phyloP scores from a whole-genome alignment of 176 grass and related monocot species.

The Eleusine coracana region DNA sequence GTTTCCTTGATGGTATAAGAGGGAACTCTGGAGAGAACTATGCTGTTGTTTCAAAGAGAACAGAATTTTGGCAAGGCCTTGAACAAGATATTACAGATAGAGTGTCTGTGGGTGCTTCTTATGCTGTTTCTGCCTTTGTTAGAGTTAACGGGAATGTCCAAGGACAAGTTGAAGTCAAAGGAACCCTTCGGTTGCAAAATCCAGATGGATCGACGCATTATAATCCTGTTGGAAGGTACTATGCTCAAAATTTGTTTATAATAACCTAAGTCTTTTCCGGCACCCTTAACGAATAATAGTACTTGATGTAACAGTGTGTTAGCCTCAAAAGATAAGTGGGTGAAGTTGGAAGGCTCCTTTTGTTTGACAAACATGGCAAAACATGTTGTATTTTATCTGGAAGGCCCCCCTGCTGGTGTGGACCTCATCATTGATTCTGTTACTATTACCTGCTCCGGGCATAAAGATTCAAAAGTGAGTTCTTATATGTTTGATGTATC shows the following conservation, averaged over 20 bases:
- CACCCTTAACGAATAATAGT: conserved; percentile 8
- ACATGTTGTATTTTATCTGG: conserved; percentile 80
- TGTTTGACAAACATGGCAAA: conserved; percentile 74
- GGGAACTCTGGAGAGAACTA: conserved; percentile 82
- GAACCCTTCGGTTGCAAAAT: conserved; percentile 69
- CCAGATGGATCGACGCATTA: conserved; percentile 61
- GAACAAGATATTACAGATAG: conserved; percentile 85
- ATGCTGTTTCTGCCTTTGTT: conserved; percentile 63
- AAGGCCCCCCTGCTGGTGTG: conserved; percentile 78
- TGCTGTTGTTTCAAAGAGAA: conserved; percentile 78
- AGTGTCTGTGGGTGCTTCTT: conserved; percentile 54
- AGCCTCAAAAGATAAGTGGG: conserved; percentile 69
- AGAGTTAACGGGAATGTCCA: conserved; percentile 67
- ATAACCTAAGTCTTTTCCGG: conserved; percentile 5
- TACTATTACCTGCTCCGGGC: conserved; percentile 49
- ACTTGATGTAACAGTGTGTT: conserved; percentile 49
- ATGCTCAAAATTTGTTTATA: conserved; percentile 36
- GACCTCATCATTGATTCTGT: conserved; percentile 87
- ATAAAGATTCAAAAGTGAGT: conserved; percentile 52
- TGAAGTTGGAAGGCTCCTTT: conserved; percentile 93
- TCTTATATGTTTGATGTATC: conserved; percentile 14
- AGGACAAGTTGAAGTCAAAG: conserved; percentile 61
- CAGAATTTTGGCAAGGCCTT: conserved; percentile 83
- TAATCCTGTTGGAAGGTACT: conserved; percentile 68
- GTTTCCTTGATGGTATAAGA: conserved; percentile 75